Percentiles rank a stretch among this genome's conserved stretches.
phyloP scores from a whole-genome alignment of 371 early-diverging fungal species.

The Lichtheimia ornata region DNA sequence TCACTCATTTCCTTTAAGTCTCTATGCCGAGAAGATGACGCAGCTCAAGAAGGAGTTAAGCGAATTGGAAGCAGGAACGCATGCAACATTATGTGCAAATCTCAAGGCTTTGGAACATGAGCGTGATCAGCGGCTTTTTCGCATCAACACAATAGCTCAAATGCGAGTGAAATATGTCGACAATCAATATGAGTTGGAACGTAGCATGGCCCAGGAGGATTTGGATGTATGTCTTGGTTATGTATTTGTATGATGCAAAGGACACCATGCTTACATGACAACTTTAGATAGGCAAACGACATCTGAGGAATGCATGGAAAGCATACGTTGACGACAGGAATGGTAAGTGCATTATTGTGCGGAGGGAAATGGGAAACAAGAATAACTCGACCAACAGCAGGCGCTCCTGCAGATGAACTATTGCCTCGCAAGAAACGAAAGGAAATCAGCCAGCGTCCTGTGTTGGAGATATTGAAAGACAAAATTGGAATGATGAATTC shows the following conservation, averaged over 20 bases:
- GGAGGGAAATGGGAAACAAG: background rate
- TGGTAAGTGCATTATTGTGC: background rate
- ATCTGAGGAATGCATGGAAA: background rate
- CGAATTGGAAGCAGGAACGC: background rate
- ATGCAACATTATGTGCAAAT: background rate
- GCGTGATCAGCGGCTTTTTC: background rate
- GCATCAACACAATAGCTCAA: background rate
- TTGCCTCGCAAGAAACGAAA: background rate
- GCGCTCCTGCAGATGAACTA: background rate
- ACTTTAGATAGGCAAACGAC: background rate
- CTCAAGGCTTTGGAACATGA: background rate
- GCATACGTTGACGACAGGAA: background rate
- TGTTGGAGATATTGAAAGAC: background rate
- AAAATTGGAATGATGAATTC: constrained; percentile 1
- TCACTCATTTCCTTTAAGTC: background rate
- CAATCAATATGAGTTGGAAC: background rate
- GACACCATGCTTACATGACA: background rate
- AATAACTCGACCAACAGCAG: background rate
- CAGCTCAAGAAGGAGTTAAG: background rate
- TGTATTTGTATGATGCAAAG: background rate
- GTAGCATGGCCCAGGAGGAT: background rate
- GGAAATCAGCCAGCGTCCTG: background rate
- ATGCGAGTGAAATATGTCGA: background rate
- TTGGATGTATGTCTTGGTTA: background rate
- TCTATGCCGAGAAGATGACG: background rate